A percentile compares a stretch with the other conserved stretches of the same genome.
Evolutionary conservation across 2,329 filamentous ascomycete genomes (phyloP).

Genomic region (Beauveria caledonica): DNA sequence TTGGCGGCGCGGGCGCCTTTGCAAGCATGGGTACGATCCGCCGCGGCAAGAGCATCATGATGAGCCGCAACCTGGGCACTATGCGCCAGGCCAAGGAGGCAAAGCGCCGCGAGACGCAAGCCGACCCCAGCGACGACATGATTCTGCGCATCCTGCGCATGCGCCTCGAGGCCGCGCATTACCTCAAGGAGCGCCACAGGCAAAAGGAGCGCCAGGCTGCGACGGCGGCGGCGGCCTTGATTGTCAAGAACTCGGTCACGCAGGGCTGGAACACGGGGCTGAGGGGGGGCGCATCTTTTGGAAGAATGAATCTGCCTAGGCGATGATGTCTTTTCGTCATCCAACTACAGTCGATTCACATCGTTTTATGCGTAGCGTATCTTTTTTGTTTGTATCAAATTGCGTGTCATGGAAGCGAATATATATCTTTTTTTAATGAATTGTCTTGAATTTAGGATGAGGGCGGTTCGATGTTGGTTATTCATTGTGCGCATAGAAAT

Average conservation of each 20-base stretch:
- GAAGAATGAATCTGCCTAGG: constrained; percentile 37
- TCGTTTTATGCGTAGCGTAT: too few relatives aligned
- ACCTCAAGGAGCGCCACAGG: constrained; percentile 81
- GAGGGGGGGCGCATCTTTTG: constrained; percentile 28
- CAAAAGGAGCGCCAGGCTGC: constrained; percentile 92
- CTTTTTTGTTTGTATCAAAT: too few relatives aligned
- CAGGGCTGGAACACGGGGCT: constrained; percentile 43
- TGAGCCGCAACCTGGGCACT: constrained; percentile 86
- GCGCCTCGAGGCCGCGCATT: constrained; percentile 80
- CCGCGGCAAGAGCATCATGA: constrained; percentile 76
- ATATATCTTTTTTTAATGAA: too few relatives aligned
- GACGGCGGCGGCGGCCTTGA: constrained; percentile 83
- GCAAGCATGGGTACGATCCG: constrained; percentile 62
- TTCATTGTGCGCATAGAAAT: too few relatives aligned
- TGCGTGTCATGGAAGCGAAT: too few relatives aligned
- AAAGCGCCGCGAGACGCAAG: constrained; percentile 89
- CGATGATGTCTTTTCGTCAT: constrained; percentile 26
- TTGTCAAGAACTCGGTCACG: constrained; percentile 81
- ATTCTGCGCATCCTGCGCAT: constrained; percentile 91
- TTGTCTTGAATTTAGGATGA: too few relatives aligned
- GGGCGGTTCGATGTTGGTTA: too few relatives aligned
- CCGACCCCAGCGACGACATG: constrained; percentile 96
- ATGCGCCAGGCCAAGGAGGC: constrained; percentile 96
- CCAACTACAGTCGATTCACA: too few relatives aligned
- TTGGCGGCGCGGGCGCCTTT: constrained; percentile 34